Conservation (phyloP, 352 stramenopile genomes). For the Phytophthora sojae region DNA sequence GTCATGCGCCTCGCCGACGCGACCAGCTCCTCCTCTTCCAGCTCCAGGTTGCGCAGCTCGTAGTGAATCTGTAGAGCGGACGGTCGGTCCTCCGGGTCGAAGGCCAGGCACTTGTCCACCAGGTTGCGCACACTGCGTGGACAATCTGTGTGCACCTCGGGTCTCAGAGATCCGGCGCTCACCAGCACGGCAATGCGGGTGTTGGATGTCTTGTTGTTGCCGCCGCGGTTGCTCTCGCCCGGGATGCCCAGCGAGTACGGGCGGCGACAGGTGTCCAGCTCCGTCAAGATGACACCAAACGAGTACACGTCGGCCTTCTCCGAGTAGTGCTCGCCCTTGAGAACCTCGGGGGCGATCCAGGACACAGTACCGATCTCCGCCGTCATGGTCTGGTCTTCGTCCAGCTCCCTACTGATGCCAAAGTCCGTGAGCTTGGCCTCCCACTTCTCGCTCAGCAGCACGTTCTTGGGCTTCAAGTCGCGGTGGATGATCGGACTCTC, state of each 20-base stretch:
- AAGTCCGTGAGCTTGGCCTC: conserved; percentile 69
- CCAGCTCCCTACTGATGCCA: conserved; percentile 51
- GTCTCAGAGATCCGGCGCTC: conserved; percentile 54
- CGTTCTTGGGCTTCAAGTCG: conserved; percentile 64
- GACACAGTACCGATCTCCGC: conserved; percentile 62
- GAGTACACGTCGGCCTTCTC: conserved; percentile 82
- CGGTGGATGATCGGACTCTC: conserved; percentile 62
- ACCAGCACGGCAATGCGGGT: conserved; percentile 66
- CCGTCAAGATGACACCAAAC: conserved; percentile 67
- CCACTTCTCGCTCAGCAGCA: conserved; percentile 53
- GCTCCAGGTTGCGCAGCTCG: conserved; percentile 56
- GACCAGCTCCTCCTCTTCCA: conserved; percentile 30
- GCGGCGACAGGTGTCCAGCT: conserved; percentile 56
- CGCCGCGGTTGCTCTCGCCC: conserved; percentile 31
- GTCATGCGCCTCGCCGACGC: conserved; percentile 37
- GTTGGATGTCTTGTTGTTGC: conserved; percentile 45
- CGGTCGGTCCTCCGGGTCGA: conserved; percentile 59
- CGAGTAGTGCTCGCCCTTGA: conserved; percentile 66
- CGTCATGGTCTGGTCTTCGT: conserved; percentile 51
- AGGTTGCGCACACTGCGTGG: conserved; percentile 53
- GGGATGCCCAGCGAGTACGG: conserved; percentile 36
- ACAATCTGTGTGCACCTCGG: conserved; percentile 57
- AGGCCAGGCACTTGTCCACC: conserved; percentile 60
- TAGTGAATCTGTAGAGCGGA: conserved; percentile 77
- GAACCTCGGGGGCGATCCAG: conserved; percentile 78